A percentile compares a stretch with the other conserved stretches of the same genome.
Evolutionary conservation across 768 basidiomycete species (phyloP).

Genomic region (Lentinula sp.): DNA sequence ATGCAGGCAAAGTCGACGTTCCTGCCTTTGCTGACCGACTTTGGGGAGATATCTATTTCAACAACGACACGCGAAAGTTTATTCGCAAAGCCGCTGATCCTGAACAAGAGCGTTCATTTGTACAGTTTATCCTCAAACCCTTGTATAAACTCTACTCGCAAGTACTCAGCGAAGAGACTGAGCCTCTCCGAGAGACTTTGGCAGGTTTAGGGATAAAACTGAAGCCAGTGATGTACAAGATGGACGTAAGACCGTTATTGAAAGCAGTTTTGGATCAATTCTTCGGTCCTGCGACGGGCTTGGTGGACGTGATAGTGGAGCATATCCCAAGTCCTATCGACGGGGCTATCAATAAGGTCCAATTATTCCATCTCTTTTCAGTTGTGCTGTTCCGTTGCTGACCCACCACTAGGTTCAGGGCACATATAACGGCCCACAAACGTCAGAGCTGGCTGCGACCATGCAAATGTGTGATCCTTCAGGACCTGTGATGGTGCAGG

Average conservation of each 20-base stretch:
- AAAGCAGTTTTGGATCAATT: conserved; percentile 95
- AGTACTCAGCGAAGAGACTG: conserved; percentile 91
- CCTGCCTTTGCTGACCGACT: conserved; percentile 81
- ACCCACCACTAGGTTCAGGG: conserved; percentile 52
- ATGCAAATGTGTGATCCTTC: conserved; percentile 82
- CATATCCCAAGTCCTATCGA: conserved; percentile 80
- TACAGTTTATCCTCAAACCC: conserved; percentile 94
- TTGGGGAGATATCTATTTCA: conserved; percentile 98
- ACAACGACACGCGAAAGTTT: conserved; percentile 81
- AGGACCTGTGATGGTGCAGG: conserved; percentile 89
- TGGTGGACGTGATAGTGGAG: conserved; percentile 89
- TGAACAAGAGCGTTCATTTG: conserved; percentile 79
- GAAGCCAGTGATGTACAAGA: conserved; percentile 94
- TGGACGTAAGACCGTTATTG: conserved; percentile 93
- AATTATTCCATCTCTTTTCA: not conserved
- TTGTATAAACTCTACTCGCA: conserved; percentile 96
- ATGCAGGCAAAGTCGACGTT: conserved; percentile 72
- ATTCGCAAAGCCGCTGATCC: conserved; percentile 78
- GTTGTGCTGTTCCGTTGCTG: not conserved
- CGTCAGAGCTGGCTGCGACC: conserved; percentile 65
- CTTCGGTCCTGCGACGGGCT: conserved; percentile 84
- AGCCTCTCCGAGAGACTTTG: conserved; percentile 78
- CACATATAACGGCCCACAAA: conserved; percentile 87
- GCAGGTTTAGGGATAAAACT: conserved; percentile 72
- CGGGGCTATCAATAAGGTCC: conserved; percentile 56